Base-by-base conservation (phyloP, 164 flowering plant genomes). In the Protea cynaroides region DNA sequence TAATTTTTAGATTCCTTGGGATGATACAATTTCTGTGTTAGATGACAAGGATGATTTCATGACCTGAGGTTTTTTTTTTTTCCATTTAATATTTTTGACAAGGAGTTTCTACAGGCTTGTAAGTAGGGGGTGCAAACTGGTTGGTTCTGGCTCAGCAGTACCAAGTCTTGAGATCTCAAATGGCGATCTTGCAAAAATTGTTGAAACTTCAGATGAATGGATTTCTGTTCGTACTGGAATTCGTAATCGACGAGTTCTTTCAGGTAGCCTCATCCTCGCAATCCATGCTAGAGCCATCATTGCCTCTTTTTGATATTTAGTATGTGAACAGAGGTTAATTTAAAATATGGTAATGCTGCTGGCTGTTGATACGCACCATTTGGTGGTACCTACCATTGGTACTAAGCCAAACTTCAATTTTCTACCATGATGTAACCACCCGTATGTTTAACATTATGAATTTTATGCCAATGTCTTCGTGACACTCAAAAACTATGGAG, bases 191-290 rank as follows among this genome's bases (percentile, higher is more conserved):
- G 72, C 96, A 34, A 78, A 84, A 73, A 66, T 86, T 64, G 88
- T 93, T 65, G 96, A 86, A 9, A 90, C 97, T 69, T 60, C 70
- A 63, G 98, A 90, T 76, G 97, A 93, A 60, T 93, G 98, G 98
- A 90, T 93, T 67, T 78, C 94, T 65, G 78, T 72, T 55, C 97
- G 98, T n/a, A 93, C 97, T 56, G 97, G 98, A n/a, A 93, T 93
- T 58, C 92, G 85, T 55, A 87, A 84, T 51, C 76, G 98, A 57
- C 80, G 95, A 64, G 81, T 93, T 73, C 73, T 93, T 64, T 73
- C 97, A 73, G 90, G 98, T 92, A 13, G 46, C 69, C 68, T 67
- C 37, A 25, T 62, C 36, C 69, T 61, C 17, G 17, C 19, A 24
- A 6, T 63, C 25, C 59, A 43, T 49, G 15, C 23, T 65, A 43